Evolutionary conservation across 1,284 basidiomycete species (phyloP), one percentile per base, ranked within the genome.

Genomic region (Fomitopsis betulina): DNA sequence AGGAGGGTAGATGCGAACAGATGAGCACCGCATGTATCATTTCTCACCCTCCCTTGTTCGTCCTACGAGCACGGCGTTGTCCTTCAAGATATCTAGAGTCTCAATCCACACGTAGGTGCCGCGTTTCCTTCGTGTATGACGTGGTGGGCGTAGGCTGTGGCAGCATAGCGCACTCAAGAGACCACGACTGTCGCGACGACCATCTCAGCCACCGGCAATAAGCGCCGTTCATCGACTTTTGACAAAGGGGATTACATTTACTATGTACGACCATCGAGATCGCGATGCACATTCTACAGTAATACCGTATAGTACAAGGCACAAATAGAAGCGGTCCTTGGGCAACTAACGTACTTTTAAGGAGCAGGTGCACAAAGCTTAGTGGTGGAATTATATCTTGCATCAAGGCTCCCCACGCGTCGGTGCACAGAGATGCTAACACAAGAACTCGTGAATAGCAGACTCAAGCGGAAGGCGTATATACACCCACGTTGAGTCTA

Each of bases 21-120:
- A 91, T 91, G 64, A 91, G 79, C 45, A 90, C 89, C 50, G 89
- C 91, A 73, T 95, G 93, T 62, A 97, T 96, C 92, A 96, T 96
- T 23, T 33, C 39, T 39, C 45, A 15, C 4, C 45, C 27, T 45
- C 15, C 13, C 5, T 19, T 23, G 32, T 45, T 12, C 2, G 39
- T 7, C 25, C 21, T 23, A 17, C 0, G 25, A 30, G 5, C 12
- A n/a, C 25, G 35, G 3, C 13, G 8, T 12, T 10, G 42, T 10
- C 42, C 15, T 6, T 43, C 21, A 12, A 43, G 21, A 47, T 13
- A 13, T 9, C 21, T 6, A 35, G 9, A 12, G 6, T 38, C n/a
- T 2, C 33, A n/a, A 43, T 21, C 39, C 8, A 15, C 42, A 47
- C 12, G 25, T 3, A 9, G 23, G 13, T 6, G 17, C 13, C 7